phyloP scores from a whole-genome alignment of 441 rosid species.

The Pelargonium fulgidum region DNA sequence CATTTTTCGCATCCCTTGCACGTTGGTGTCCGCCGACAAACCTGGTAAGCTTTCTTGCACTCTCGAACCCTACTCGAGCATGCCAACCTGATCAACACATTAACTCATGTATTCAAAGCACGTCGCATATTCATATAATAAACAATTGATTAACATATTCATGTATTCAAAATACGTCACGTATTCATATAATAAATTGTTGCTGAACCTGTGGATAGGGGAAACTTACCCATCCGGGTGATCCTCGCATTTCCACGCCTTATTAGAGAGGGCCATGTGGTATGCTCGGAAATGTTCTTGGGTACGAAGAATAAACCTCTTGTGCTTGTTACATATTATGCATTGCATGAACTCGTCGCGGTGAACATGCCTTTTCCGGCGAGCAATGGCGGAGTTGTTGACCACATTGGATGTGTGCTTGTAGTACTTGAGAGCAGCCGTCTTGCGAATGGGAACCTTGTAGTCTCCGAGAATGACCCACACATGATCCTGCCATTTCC shows the following conservation, averaged over 20 bases:
- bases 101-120: too few species aligned
- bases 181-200: too few species aligned
- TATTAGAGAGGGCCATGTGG: not conserved
- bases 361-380: not conserved
- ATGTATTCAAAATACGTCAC: too few species aligned
- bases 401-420: not conserved
- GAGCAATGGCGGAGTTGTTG: not conserved
- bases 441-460: not conserved
- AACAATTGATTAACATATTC: not conserved
- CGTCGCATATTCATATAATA: too few species aligned
- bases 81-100: not conserved
- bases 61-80: not conserved
- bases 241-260: not conserved
- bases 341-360: slow-evolving; percentile 1
- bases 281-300: not conserved
- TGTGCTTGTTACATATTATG: not conserved
- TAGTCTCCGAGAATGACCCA: not conserved
- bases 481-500: not conserved
- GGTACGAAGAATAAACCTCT: slow-evolving; percentile 5
- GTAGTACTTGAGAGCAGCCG: not conserved
- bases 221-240: not conserved
- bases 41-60: not conserved
- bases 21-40: not conserved
- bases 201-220: not conserved
- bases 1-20: slow-evolving; percentile 1